These are phyloP conservation scores for Garcia nutans DNA, from an alignment of 345 rosid species.

Conservation along the genomic window DNA sequence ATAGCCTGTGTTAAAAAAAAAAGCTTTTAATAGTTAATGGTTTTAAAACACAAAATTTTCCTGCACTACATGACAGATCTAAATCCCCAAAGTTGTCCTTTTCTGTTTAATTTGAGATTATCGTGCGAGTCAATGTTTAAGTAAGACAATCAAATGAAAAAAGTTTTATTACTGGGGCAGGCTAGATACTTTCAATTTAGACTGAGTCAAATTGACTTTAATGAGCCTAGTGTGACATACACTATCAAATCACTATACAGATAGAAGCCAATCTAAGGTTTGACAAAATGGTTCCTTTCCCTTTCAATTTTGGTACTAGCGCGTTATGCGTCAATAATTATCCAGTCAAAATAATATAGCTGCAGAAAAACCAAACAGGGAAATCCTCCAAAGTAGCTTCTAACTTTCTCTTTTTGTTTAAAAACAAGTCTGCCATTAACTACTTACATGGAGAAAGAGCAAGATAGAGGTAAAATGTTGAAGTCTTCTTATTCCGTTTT, in stretches of 20 bases:
- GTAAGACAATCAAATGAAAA: slow-evolving; percentile 17
- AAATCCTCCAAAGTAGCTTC: not conserved
- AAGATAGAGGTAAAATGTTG: slow-evolving; percentile 74
- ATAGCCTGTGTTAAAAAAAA: not conserved
- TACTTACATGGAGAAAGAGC: slow-evolving; percentile 73
- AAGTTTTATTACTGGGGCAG: slow-evolving; percentile 16
- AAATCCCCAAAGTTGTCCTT: not conserved
- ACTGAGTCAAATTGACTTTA: slow-evolving; percentile 38
- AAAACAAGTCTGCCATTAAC: not conserved
- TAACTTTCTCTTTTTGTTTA: not conserved
- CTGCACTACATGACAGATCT: not conserved
- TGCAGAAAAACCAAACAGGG: not conserved
- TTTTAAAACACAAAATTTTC: not conserved
- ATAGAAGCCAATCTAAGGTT: slow-evolving; percentile 28
- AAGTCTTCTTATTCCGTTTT: slow-evolving; percentile 67
- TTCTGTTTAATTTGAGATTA: not conserved
- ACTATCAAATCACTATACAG: slow-evolving; percentile 6
- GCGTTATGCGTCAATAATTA: not conserved
- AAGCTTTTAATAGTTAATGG: not conserved
- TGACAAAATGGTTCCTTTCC: slow-evolving; percentile 27
- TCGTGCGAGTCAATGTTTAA: slow-evolving; percentile 26
- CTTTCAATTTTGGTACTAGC: slow-evolving; percentile 1
- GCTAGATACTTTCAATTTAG: slow-evolving; percentile 16
- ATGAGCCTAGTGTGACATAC: not conserved
- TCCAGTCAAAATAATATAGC: slow-evolving; percentile 13